Base-by-base conservation (phyloP, 345 rosid species). In the Sapria himalayana region DNA sequence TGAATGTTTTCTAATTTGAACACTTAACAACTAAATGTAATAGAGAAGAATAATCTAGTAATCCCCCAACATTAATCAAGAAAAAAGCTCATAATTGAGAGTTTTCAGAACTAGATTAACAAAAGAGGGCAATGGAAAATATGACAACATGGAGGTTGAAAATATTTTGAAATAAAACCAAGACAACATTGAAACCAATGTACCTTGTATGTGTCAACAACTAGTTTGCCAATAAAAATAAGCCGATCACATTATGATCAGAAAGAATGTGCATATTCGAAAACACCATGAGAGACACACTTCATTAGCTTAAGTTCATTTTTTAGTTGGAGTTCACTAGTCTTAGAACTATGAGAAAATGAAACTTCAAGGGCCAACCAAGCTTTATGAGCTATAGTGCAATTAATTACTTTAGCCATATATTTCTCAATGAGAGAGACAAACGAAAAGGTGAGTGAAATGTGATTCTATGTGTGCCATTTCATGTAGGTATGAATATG, bases 171-270 rank as follows among this genome's bases (percentile, higher is more conserved):
- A 27, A 27, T 9, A 5, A 11, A 27, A 27, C 31, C 31, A 33
- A 33, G 36, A 33, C 36, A 8, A 33, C n/a, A 15, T 9, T 9
- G 12, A 33, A 33, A 33, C 36, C 36, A 33, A 33, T 33, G 36
- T 33, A 33, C 36, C 36, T 33, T 33, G 14, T 33, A 8, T 9
- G 36, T 33, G 36, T 33, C n/a, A 33, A 9, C 36, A 33, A 33
- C 12, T 15, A 15, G 36, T 33, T 33, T 33, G 36, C 36, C 36
- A 33, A 33, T 33, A 12, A 12, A 8, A 33, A 8, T 33, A 33
- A 4, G 36, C 14, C 14, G 36, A 33, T 33, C 36, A 5, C 36
- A 33, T 9, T 9, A 3, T 3, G 12, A 33, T 8, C 5, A 15
- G 14, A 33, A 33, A 12, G 36, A 33, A 33, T 15, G 5, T 9